phyloP scores from a whole-genome alignment of 331 rosid genomes.

The Spiraea crenata region DNA sequence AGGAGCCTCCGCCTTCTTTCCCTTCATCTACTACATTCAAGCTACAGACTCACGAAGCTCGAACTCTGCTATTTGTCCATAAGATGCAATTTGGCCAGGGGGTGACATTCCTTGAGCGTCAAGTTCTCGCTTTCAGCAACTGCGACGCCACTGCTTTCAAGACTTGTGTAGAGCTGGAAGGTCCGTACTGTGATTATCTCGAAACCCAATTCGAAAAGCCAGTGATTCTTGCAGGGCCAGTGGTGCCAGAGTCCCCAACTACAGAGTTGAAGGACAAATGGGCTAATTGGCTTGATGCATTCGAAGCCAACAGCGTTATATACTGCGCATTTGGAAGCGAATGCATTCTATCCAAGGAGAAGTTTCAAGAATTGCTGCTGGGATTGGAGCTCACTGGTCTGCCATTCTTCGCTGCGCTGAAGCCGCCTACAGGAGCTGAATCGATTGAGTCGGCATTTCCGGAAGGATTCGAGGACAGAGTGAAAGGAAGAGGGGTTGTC shows the following conservation, averaged over 20 bases:
- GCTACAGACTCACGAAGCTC: constrained; percentile 40
- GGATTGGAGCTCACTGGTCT: constrained; percentile 46
- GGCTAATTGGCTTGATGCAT: constrained; percentile 38
- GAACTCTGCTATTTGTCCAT: constrained; percentile 13
- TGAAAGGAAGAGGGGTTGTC: constrained; percentile 41
- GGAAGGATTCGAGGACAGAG: constrained; percentile 41
- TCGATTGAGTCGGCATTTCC: constrained; percentile 42
- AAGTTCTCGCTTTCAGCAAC: constrained; percentile 13
- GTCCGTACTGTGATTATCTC: constrained; percentile 46
- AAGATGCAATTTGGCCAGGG: constrained; percentile 25
- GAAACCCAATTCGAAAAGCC: constrained; percentile 33
- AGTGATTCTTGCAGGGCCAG: constrained; percentile 47
- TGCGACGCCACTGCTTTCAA: constrained; percentile 53
- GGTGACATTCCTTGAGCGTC: constrained; percentile 34
- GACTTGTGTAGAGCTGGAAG: constrained; percentile 52
- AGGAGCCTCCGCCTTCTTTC: constrained; percentile 34
- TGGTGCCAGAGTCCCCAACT: constrained; percentile 37
- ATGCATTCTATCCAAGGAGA: constrained; percentile 34
- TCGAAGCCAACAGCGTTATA: constrained; percentile 33
- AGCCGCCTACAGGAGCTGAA: constrained; percentile 38
- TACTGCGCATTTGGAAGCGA: constrained; percentile 59
- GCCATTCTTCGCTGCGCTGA: constrained; percentile 46
- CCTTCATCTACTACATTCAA: constrained; percentile 40
- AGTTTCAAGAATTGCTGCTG: constrained; percentile 37
- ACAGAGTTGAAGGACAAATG: constrained; percentile 33